Conservation (phyloP, 2,329 filamentous ascomycete species). For the Colletotrichum navitas region DNA sequence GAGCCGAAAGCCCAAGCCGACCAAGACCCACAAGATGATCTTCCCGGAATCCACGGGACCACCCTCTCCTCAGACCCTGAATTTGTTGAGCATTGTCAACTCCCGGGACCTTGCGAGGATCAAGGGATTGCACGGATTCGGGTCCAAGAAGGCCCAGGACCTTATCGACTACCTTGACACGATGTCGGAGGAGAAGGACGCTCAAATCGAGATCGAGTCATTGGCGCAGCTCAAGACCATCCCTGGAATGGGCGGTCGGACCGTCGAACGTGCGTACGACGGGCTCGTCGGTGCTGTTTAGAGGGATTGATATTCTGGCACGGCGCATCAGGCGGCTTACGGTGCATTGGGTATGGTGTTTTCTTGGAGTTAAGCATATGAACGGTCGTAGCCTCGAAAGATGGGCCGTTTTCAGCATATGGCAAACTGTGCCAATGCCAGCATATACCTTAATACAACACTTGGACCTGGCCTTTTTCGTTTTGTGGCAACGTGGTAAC, state of each 20-base stretch:
- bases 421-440: conserved; percentile 23
- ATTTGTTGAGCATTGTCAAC: conserved; percentile 79
- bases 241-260: conserved; percentile 69
- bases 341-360: conserved; percentile 40
- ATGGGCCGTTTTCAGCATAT: conserved; percentile 21
- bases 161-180: conserved; percentile 68
- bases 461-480: neutral
- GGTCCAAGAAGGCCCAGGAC: conserved; percentile 76
- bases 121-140: conserved; percentile 76
- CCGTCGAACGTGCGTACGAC: conserved; percentile 68
- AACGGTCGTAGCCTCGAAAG: conserved; percentile 22
- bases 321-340: conserved; percentile 23
- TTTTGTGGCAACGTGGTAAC: neutral
- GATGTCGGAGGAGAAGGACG: conserved; percentile 56
- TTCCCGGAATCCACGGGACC: conserved; percentile 58
- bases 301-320: conserved; percentile 21
- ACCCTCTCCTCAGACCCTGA: conserved; percentile 68
- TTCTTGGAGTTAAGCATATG: conserved; percentile 36
- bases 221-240: conserved; percentile 65
- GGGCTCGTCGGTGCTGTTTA: conserved; percentile 53
- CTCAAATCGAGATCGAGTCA: conserved; percentile 61
- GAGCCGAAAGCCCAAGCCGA: conserved; percentile 49
- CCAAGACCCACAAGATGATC: conserved; percentile 46
- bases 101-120: conserved; percentile 76
- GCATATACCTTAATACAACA: neutral